phyloP scores from a whole-genome alignment of 2,329 filamentous ascomycete species.

The Aspergillus fumigatus region DNA sequence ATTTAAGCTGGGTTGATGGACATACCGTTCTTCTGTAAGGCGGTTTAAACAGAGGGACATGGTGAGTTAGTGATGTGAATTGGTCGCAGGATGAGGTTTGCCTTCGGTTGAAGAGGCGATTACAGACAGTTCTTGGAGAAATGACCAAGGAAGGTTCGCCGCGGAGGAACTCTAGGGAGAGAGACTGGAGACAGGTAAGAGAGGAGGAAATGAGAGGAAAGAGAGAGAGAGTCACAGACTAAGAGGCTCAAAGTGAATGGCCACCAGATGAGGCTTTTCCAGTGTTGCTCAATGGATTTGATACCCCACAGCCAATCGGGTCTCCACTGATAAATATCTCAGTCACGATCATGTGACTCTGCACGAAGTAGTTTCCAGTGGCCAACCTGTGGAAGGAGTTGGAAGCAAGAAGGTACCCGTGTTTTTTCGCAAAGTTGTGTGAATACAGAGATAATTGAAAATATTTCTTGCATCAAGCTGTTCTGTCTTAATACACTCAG shows the following conservation, averaged over 20 bases:
- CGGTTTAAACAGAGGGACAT: constrained; percentile 91
- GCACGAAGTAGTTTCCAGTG: not conserved
- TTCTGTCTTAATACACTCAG: not conserved
- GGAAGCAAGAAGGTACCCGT: not conserved
- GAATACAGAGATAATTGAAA: not conserved
- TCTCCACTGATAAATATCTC: constrained; percentile 1
- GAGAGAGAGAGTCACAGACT: not conserved
- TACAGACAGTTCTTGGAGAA: not conserved
- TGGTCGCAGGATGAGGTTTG: not conserved
- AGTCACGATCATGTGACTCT: constrained; percentile 6
- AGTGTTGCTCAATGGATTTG: constrained; percentile 4
- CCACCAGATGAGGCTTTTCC: not conserved
- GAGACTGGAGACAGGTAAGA: not conserved
- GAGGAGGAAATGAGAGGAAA: not conserved
- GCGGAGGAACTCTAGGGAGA: not conserved
- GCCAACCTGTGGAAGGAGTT: not conserved
- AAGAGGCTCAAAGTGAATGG: not conserved
- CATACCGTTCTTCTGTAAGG: constrained; percentile 78
- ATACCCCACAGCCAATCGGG: constrained; percentile 17
- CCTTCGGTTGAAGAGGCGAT: not conserved
- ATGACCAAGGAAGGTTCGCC: not conserved
- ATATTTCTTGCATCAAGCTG: not conserved
- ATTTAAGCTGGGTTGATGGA: not conserved
- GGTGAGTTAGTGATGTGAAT: constrained; percentile 10
- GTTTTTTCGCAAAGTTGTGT: not conserved